Evolutionary conservation across 106 monocot species (phyloP), one percentile per base, ranked within the genome.

Genomic region (Dendrobium nobile): DNA sequence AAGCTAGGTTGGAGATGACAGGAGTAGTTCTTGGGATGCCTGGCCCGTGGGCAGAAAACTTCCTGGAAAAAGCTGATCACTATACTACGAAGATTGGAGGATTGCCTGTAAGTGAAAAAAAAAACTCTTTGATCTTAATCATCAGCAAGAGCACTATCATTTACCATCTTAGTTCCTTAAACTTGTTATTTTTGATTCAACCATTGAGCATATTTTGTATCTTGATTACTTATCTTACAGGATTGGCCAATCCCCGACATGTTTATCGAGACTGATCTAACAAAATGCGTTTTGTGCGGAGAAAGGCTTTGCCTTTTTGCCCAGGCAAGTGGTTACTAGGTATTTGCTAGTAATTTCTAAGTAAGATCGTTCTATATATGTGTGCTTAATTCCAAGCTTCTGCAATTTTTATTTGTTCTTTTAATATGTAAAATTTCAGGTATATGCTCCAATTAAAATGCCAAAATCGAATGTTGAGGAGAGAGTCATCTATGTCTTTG

Each of bases 81-180:
- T 92, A 91, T 85, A 94, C 97, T 3, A 89, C 92, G 18, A 97
- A 97, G 82, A 92, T 97, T 43, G 97, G 97, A 17, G 97, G 97
- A 73, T 47, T 97, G 18, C 90, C 97, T 16, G 97, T 97, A 72
- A 73, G 19, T 73, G 20, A 19, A 41, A 8, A 7, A 15, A 31
- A 31, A n/a, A 9, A 45, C 67, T 64, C 18, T 19, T 41, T 20
- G 47, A 17, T 28, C 76, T 70, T 4, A 9, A 24, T n/a, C 28
- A 51, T 64, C 18, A 37, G 0, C 37, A 37, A 37, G 37, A 37
- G 37, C 37, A 37, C 37, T 37, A 37, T 37, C 37, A 37, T 37
- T 37, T 37, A 37, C 37, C 37, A 37, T 37, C 37, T 3, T 37
- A 37, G 37, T 37, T 37, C 27, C 67, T 5, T 16, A 67, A 41